Percentiles rank a stretch among this genome's conserved stretches.
Conservation (phyloP, 768 basidiomycete genomes). For the Boletus bicolor region DNA sequence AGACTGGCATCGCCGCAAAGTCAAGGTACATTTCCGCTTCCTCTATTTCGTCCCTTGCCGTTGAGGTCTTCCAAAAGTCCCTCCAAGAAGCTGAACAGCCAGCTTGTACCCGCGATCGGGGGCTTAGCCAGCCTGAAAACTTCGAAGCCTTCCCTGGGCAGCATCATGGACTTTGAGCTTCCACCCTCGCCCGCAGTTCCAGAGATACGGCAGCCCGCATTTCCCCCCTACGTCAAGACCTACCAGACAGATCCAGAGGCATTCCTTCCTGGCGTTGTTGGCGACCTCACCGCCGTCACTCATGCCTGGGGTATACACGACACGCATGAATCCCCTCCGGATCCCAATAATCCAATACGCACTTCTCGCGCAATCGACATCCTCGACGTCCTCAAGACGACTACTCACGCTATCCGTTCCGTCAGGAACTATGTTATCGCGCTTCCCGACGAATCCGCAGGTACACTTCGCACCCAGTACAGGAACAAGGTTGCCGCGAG, state of each 20-base stretch:
- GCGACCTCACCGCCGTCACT: conserved; percentile 67
- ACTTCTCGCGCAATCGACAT: conserved; percentile 48
- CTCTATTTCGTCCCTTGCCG: not conserved
- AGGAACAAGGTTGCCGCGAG: conserved; percentile 46
- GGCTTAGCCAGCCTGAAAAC: conserved; percentile 45
- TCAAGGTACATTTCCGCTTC: conserved; percentile 54
- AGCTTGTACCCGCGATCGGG: conserved; percentile 76
- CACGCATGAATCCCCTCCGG: conserved; percentile 4
- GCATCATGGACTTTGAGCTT: conserved; percentile 52
- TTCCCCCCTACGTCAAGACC: conserved; percentile 57
- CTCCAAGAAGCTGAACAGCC: conserved; percentile 51
- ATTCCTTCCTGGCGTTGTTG: conserved; percentile 71
- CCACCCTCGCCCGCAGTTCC: conserved; percentile 69
- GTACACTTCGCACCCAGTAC: conserved; percentile 54
- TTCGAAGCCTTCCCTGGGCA: conserved; percentile 39
- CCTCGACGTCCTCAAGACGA: conserved; percentile 68
- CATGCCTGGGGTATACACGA: conserved; percentile 55
- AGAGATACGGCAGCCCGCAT: conserved; percentile 39
- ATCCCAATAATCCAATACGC: conserved; percentile 13
- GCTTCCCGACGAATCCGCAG: conserved; percentile 71
- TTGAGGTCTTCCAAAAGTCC: conserved; percentile 30
- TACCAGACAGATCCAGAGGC: conserved; percentile 74
- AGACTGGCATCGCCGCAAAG: conserved; percentile 74
- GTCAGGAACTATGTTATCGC: conserved; percentile 82
- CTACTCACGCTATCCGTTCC: conserved; percentile 76